These are phyloP conservation scores for Apophysomyces sp. DNA, from an alignment of 371 early-diverging fungal species.

Conservation along the genomic window DNA sequence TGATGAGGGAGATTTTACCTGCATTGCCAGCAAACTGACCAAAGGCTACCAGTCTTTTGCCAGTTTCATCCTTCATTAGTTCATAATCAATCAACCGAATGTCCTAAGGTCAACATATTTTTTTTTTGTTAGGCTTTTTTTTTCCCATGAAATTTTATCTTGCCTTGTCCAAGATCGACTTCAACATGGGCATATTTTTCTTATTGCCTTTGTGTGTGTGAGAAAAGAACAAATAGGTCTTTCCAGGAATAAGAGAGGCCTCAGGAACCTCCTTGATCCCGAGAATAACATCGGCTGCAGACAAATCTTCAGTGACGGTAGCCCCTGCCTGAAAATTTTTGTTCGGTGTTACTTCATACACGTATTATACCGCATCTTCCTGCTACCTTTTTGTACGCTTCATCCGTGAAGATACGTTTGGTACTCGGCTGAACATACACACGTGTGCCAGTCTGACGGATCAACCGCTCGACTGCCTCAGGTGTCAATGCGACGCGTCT, in stretches of 20 bases:
- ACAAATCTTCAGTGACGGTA: slow-evolving; percentile 82
- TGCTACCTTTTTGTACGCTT: slow-evolving; percentile 71
- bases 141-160: slow-evolving; percentile 18
- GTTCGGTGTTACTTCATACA: neutral
- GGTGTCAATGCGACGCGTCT: slow-evolving; percentile 87
- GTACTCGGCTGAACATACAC: slow-evolving; percentile 92
- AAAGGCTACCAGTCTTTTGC: slow-evolving; percentile 87
- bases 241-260: slow-evolving; percentile 74
- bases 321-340: slow-evolving; percentile 75
- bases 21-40: slow-evolving; percentile 95
- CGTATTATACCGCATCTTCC: neutral
- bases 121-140: neutral
- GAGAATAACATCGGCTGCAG: slow-evolving; percentile 86
- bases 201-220: slow-evolving; percentile 96
- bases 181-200: slow-evolving; percentile 92
- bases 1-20: slow-evolving; percentile 41
- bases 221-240: slow-evolving; percentile 94
- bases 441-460: slow-evolving; percentile 76
- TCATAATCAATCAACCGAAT: slow-evolving; percentile 96
- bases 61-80: slow-evolving; percentile 79
- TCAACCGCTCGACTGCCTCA: slow-evolving; percentile 71
- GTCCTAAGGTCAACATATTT: slow-evolving; percentile 46
- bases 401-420: slow-evolving; percentile 87
- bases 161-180: slow-evolving; percentile 83
- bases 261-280: slow-evolving; percentile 98